Conservation (phyloP, 192 early-diverging fungal species). For the Neocallimastix lanati region DNA sequence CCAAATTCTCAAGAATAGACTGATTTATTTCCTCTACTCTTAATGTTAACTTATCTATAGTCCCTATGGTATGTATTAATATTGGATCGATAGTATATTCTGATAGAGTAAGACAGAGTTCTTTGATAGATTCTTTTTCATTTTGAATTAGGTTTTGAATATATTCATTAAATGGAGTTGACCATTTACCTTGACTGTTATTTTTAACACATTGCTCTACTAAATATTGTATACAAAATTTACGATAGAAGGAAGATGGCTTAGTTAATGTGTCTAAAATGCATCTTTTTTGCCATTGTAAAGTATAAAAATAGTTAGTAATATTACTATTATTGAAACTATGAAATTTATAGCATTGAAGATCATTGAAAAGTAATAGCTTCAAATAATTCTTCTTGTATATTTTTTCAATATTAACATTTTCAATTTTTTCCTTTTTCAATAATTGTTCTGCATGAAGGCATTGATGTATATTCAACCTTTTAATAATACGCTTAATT, state of each 20-base stretch:
- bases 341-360: background rate
- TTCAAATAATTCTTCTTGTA: background rate
- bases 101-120: background rate
- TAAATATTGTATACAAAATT: background rate
- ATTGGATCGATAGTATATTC: background rate
- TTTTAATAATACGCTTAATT: background rate
- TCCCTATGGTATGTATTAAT: background rate
- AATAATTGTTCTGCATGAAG: background rate
- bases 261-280: background rate
- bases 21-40: background rate
- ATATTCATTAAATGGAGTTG: background rate
- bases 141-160: background rate
- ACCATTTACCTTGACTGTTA: background rate
- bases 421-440: background rate
- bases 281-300: background rate
- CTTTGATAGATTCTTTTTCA: background rate
- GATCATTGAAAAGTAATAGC: background rate
- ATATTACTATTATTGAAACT: background rate
- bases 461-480: background rate
- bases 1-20: background rate
- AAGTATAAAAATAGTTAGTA: background rate
- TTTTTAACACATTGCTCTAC: background rate
- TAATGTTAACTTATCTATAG: background rate
- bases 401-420: background rate
- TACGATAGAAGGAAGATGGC: background rate